Conservation (phyloP, 2,329 filamentous ascomycete genomes). For the Pseudogymnoascus sp. region DNA sequence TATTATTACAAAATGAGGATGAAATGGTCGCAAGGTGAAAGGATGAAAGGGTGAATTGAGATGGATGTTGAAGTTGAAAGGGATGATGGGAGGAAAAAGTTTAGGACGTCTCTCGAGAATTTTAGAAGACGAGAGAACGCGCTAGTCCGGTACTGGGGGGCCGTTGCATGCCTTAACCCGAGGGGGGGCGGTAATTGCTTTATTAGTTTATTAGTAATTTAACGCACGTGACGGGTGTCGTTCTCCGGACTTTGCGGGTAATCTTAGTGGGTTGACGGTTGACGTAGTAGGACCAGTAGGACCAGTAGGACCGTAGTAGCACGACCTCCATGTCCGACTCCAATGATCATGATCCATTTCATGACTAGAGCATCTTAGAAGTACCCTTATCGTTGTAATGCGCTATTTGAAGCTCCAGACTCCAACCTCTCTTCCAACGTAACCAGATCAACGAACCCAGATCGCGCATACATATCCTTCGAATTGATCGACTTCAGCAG, state of each 20-base stretch:
- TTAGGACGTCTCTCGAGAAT: constrained; percentile 15
- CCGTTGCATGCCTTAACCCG: constrained; percentile 1
- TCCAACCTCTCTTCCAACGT: background rate
- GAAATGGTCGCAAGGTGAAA: constrained; percentile 17
- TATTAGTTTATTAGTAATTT: background rate
- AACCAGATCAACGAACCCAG: background rate
- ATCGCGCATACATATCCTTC: background rate
- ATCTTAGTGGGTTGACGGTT: constrained; percentile 3
- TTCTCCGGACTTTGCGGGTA: constrained; percentile 5
- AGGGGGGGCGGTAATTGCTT: background rate
- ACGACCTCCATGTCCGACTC: constrained; percentile 6
- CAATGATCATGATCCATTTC: constrained; percentile 4
- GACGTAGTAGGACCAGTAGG: constrained; percentile 10
- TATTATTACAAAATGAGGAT: constrained; percentile 7
- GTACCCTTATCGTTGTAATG: constrained; percentile 7
- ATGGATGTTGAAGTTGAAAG: constrained; percentile 14
- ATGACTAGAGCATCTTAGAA: constrained; percentile 8
- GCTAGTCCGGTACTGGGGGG: constrained; percentile 10
- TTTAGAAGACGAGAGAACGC: constrained; percentile 16
- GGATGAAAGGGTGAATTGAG: constrained; percentile 14
- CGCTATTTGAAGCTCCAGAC: constrained; percentile 5
- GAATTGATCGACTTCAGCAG: background rate
- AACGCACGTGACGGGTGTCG: background rate
- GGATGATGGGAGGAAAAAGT: constrained; percentile 15
- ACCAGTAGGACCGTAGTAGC: constrained; percentile 6